Conservation (phyloP, 805 yeast genomes). For the Zygosaccharomyces bailii region DNA sequence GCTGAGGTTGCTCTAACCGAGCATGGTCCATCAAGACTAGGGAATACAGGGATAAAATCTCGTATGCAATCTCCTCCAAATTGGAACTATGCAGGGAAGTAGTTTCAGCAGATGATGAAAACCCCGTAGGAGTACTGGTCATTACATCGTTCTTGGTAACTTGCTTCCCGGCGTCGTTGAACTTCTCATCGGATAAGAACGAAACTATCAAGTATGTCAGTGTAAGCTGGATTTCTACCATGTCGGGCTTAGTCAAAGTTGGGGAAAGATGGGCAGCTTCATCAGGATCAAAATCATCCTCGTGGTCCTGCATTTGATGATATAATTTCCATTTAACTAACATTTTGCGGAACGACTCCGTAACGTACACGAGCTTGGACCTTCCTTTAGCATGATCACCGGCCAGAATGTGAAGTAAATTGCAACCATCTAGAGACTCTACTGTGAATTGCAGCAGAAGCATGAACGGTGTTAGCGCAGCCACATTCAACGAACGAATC, state of each 20-base stretch:
- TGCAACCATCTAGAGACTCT: slow-evolving; percentile 26
- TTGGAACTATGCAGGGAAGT: slow-evolving; percentile 3
- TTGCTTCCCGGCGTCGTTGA: background rate
- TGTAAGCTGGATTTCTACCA: slow-evolving; percentile 31
- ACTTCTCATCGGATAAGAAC: slow-evolving; percentile 13
- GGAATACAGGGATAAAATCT: slow-evolving; percentile 32
- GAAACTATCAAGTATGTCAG: slow-evolving; percentile 25
- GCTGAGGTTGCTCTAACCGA: slow-evolving; percentile 21
- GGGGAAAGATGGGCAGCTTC: slow-evolving; percentile 1
- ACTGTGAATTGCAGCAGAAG: slow-evolving; percentile 21
- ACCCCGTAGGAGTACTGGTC: background rate
- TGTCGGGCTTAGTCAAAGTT: slow-evolving; percentile 23
- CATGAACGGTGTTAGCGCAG: slow-evolving; percentile 25
- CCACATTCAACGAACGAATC: slow-evolving; percentile 18
- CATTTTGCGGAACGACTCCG: slow-evolving; percentile 25
- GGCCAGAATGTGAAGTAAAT: slow-evolving; percentile 20
- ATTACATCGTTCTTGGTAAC: background rate
- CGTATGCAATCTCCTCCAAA: slow-evolving; percentile 26
- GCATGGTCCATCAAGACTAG: slow-evolving; percentile 24
- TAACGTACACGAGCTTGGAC: slow-evolving; percentile 17
- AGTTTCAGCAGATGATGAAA: background rate
- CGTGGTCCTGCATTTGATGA: slow-evolving; percentile 28
- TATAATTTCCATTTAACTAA: slow-evolving; percentile 27
- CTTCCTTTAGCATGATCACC: slow-evolving; percentile 11
- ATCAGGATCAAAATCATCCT: slow-evolving; percentile 10